phyloP scores from a whole-genome alignment of 2,329 filamentous ascomycete species.

The Periglandula ipomoeae region DNA sequence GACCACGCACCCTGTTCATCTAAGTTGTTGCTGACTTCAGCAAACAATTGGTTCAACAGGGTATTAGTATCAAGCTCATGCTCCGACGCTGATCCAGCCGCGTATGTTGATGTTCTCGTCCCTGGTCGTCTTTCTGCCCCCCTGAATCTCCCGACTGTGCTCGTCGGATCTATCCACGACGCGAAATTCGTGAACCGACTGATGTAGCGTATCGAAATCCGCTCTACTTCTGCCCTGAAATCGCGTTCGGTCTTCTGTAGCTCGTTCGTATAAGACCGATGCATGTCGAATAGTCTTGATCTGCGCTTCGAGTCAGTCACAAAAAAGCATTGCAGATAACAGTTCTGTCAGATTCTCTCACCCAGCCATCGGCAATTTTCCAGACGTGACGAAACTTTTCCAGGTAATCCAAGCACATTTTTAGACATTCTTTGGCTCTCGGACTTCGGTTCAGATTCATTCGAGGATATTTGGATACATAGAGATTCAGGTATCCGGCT shows the following conservation, averaged over 20 bases:
- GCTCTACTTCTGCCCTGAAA: constrained; percentile 18
- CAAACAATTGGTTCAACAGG: constrained; percentile 15
- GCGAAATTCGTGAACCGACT: constrained; percentile 22
- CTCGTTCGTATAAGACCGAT: constrained; percentile 17
- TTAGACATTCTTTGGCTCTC: constrained; percentile 12
- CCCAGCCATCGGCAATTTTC: constrained; percentile 21
- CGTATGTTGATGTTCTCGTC: not conserved
- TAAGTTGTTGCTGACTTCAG: constrained; percentile 17
- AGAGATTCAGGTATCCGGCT: constrained; percentile 32
- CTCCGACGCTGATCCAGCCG: not conserved
- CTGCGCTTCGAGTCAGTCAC: constrained; percentile 4
- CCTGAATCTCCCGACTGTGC: constrained; percentile 20
- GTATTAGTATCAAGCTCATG: constrained; percentile 12
- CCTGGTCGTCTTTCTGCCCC: constrained; percentile 12
- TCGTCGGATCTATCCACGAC: constrained; percentile 22
- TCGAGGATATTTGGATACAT: constrained; percentile 28
- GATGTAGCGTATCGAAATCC: constrained; percentile 21
- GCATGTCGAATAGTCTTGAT: constrained; percentile 19
- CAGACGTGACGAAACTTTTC: constrained; percentile 19
- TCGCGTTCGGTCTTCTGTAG: constrained; percentile 12
- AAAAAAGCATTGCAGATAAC: not conserved
- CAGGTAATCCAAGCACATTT: constrained; percentile 18
- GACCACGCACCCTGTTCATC: constrained; percentile 19
- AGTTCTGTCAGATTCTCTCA: constrained; percentile 3
- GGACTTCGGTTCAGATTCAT: constrained; percentile 29